Base-by-base conservation (phyloP, 208 protist genomes). In the Acanthamoeba quina region DNA sequence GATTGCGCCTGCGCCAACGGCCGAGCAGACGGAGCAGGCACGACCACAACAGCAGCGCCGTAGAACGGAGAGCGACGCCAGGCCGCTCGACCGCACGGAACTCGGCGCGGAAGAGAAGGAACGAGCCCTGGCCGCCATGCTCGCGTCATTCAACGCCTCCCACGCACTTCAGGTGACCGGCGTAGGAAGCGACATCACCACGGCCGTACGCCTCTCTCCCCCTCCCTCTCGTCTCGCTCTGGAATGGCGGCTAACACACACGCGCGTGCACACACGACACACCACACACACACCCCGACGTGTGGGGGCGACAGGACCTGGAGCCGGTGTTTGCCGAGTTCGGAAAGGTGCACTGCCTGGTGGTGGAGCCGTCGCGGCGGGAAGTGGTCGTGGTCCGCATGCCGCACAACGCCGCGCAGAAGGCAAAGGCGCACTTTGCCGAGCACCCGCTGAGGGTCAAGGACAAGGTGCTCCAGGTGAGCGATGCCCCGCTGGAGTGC, bases 361-460 rank as follows among this genome's bases (percentile, higher is more conserved):
- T 89, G 24, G 47, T 47, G 82, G 82, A 89, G 82, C 80, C 47
- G 10, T 13, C 54, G n/a, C n/a, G 56, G 11, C 82, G 82, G 41
- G 72, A 82, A 5, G 82, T 29, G 37, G 52, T 29, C 26, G 64
- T 89, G 13, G 31, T 60, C n/a, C 47, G 47, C 19, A 58, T 66
- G 56, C 47, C 82, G 19, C 47, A 41, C 29, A 52, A 29, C 19
- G 54, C 21, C 13, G 82, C 82, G 15, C 26, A 68, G 82, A 66
- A 89, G 82, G 82, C 82, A 5, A 89, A 89, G 31, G 56, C 13
- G 24, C 54, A 34, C 31, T 66, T 89, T 66, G 47, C 82, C 10
- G 21, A 66, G n/a, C 31, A 89, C 7, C 54, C 47, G 17, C 72
- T 82, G 34, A 44, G 19, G 41, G 47, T 82, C 44, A 66, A 89